Evolutionary conservation across 2,329 filamentous ascomycete species (phyloP), one percentile per base, ranked within the genome.

Genomic region (Diaporthe citrichinensis): DNA sequence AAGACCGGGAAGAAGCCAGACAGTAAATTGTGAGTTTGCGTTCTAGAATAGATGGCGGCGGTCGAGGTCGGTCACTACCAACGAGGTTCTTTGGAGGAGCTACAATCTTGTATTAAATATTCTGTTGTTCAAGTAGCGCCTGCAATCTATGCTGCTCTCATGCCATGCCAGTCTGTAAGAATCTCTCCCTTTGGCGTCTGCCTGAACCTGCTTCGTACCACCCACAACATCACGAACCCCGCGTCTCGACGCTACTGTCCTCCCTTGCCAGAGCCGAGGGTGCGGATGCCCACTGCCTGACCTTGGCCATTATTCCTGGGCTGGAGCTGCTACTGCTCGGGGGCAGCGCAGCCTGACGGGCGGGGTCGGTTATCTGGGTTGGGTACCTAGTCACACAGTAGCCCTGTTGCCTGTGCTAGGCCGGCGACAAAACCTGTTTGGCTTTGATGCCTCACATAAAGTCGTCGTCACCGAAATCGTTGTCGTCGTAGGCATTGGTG

Each of bases 401-500:
- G 23, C 46, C 41, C 20, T 49, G 71, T 39, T 34, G 57, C 49
- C 58, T 51, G 55, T 53, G 57, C 49, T 41, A 46, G 36, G 46
- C 55, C 59, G 49, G 46, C 51, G 55, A 73, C 28, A 41, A 73
- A 34, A n/a, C 14, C 49, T 46, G 59, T 46, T 15, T 31, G 31
- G 41, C 53, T 17, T 57, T 28, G 23, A 14, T 31, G 44, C 61
- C 49, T 77, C 76, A 77, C 76, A 77, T 77, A 28, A 77, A 77
- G 69, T 77, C 76, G 28, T 77, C 95, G 91, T 98, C 96, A 86
- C 94, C 96, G 82, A 95, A 95, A 76, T 84, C 88, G 55, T 95
- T 94, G 73, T 95, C 94, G 41, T 95, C 94, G 81, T 98, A 84
- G 65, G 91, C 88, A 74, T 90, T 91, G n/a, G 91, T 92, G 84